These are phyloP conservation scores for Metschnikowia lunata DNA, from an alignment of 805 yeast species.

Conservation along the genomic window DNA sequence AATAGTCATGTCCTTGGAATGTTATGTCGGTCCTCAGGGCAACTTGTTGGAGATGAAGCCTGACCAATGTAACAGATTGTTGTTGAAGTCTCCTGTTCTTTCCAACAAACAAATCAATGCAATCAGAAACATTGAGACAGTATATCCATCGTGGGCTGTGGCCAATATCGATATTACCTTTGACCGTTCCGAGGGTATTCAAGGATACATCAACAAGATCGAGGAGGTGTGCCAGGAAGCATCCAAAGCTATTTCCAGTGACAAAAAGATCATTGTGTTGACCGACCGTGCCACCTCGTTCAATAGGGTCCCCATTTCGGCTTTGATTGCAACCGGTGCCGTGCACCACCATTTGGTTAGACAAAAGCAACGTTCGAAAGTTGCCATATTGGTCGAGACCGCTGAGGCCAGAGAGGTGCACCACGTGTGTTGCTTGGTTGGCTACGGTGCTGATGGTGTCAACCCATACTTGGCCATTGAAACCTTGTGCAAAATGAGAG, in stretches of 20 bases:
- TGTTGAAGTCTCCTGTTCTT: conserved; percentile 78
- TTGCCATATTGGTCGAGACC: conserved; percentile 85
- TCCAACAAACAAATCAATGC: conserved; percentile 71
- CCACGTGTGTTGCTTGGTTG: conserved; percentile 88
- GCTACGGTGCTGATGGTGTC: conserved; percentile 96
- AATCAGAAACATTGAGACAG: conserved; percentile 62
- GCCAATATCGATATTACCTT: conserved; percentile 85
- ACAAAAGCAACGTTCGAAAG: conserved; percentile 93
- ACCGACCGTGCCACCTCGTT: conserved; percentile 63
- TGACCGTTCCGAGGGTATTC: conserved; percentile 72
- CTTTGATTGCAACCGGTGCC: conserved; percentile 92
- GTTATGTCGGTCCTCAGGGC: conserved; percentile 98
- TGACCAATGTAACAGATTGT: conserved; percentile 82
- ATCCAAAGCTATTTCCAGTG: conserved; percentile 72
- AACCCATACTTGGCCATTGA: conserved; percentile 93
- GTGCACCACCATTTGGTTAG: conserved; percentile 95
- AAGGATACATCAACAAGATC: conserved; percentile 79
- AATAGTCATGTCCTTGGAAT: conserved; percentile 94
- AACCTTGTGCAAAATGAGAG: conserved; percentile 77
- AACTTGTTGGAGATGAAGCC: conserved; percentile 90
- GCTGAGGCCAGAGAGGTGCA: conserved; percentile 98
- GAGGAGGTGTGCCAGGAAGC: conserved; percentile 88
- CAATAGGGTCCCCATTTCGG: conserved; percentile 73
- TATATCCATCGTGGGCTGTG: conserved; percentile 84
- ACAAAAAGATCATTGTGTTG: conserved; percentile 69